These are phyloP conservation scores for Herpetomonas samuelpessoai DNA, from an alignment of 208 protist genomes.

Conservation along the genomic window DNA sequence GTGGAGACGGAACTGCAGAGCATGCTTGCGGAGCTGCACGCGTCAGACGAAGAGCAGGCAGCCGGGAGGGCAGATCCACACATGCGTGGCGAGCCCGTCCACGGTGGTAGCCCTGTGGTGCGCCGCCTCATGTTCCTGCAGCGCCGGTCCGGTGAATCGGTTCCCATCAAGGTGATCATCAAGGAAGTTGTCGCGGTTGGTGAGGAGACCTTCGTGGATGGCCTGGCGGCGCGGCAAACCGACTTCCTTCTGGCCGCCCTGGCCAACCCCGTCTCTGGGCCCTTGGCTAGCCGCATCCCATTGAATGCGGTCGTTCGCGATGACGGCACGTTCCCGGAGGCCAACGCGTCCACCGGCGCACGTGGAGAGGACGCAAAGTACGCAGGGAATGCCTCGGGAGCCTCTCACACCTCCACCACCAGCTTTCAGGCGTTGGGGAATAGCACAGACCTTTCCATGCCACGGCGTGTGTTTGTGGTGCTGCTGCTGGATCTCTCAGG, in stretches of 20 bases:
- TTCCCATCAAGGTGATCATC: not conserved
- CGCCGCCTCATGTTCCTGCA: not conserved
- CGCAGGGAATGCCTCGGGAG: too few species aligned
- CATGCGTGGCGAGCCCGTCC: too few species aligned
- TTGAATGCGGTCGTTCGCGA: too few species aligned
- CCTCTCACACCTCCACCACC: too few species aligned
- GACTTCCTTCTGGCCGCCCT: not conserved
- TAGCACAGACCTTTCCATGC: too few species aligned
- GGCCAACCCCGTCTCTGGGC: not conserved
- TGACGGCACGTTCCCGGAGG: not conserved
- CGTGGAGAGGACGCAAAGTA: too few species aligned
- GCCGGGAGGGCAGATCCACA: too few species aligned
- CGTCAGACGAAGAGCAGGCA: too few species aligned
- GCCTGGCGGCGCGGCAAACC: not conserved
- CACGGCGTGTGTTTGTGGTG: slow-evolving; percentile 11
- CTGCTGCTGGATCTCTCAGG: slow-evolving; percentile 14
- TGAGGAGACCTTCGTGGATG: not conserved
- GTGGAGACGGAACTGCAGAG: not conserved
- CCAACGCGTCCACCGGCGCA: too few species aligned
- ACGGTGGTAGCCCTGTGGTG: not conserved
- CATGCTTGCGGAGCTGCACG: not conserved
- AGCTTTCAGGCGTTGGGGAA: too few species aligned
- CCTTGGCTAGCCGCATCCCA: too few species aligned
- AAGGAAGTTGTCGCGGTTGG: not conserved
- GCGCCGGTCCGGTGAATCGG: slow-evolving; percentile 5